phyloP scores from a whole-genome alignment of 2,329 filamentous ascomycete species.

The Cercospora citrullina region DNA sequence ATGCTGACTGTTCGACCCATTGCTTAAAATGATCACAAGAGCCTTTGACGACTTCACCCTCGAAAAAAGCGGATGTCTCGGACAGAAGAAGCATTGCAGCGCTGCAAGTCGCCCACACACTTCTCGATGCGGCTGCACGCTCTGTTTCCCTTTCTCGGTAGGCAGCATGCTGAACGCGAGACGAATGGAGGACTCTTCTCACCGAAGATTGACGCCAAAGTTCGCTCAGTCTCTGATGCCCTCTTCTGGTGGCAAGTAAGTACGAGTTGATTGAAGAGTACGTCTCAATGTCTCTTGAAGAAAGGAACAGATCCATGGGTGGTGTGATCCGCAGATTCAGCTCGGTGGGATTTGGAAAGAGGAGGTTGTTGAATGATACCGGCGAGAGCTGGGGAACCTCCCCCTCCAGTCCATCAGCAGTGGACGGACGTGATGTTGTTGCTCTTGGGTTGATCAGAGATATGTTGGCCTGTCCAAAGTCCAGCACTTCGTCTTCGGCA shows the following conservation, averaged over 20 bases:
- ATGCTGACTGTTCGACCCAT: constrained; percentile 54
- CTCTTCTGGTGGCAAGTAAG: constrained; percentile 78
- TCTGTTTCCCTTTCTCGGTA: constrained; percentile 64
- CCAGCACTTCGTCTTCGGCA: constrained; percentile 69
- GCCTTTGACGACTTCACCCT: constrained; percentile 80
- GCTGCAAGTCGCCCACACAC: constrained; percentile 85
- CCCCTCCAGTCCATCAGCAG: constrained; percentile 42
- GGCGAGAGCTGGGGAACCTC: constrained; percentile 44
- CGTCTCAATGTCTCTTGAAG: constrained; percentile 69
- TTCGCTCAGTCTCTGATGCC: constrained; percentile 79
- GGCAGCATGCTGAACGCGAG: constrained; percentile 55
- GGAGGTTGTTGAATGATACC: constrained; percentile 71
- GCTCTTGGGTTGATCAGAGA: constrained; percentile 63
- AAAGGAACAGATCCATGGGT: constrained; percentile 84
- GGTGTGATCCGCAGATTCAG: constrained; percentile 72
- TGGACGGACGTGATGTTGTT: constrained; percentile 40
- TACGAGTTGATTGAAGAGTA: constrained; percentile 90
- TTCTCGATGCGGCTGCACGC: constrained; percentile 69
- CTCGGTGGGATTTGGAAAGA: constrained; percentile 73
- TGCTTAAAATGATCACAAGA: constrained; percentile 76
- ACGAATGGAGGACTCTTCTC: constrained; percentile 66
- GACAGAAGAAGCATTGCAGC: constrained; percentile 86
- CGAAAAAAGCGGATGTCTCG: constrained; percentile 83
- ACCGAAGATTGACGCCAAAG: constrained; percentile 84
- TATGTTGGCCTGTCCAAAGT: constrained; percentile 76